phyloP scores from a whole-genome alignment of 805 yeast species.

The Kuraishia piskuri region DNA sequence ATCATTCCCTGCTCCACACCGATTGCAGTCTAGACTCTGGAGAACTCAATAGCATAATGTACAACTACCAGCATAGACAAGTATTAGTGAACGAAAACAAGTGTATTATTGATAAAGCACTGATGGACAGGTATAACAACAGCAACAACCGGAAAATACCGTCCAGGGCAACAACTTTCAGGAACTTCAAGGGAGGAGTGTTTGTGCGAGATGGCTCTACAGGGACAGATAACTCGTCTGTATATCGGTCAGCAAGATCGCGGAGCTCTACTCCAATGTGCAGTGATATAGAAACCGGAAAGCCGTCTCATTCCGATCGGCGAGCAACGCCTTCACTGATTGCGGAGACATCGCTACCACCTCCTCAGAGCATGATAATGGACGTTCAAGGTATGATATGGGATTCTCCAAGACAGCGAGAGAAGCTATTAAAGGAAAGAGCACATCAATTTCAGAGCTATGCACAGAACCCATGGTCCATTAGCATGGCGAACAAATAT shows the following conservation, averaged over 20 bases:
- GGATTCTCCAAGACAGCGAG: conserved; percentile 14
- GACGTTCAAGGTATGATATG: conserved; percentile 24
- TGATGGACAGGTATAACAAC: conserved; percentile 6
- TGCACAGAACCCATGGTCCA: conserved; percentile 16
- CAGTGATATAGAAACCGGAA: background rate
- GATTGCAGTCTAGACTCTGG: conserved; percentile 9
- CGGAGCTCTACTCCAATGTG: background rate
- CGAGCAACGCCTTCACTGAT: background rate
- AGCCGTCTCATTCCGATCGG: too few species aligned
- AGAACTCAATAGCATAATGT: conserved; percentile 2
- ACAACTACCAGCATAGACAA: conserved; percentile 9
- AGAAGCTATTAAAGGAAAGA: conserved; percentile 13
- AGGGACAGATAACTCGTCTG: background rate
- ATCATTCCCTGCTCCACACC: conserved; percentile 9
- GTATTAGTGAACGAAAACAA: conserved; percentile 4
- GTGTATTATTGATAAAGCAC: conserved; percentile 5
- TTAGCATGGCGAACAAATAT: conserved; percentile 10
- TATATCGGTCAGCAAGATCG: too few species aligned
- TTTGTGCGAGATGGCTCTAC: background rate
- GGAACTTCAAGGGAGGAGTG: background rate
- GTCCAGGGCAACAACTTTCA: background rate
- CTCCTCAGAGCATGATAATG: conserved; percentile 4
- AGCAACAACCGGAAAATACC: conserved; percentile 1
- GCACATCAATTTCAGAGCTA: conserved; percentile 14
- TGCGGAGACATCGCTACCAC: background rate